Conservation (phyloP, 73 alveolate species). For the Stentor coeruleus region DNA sequence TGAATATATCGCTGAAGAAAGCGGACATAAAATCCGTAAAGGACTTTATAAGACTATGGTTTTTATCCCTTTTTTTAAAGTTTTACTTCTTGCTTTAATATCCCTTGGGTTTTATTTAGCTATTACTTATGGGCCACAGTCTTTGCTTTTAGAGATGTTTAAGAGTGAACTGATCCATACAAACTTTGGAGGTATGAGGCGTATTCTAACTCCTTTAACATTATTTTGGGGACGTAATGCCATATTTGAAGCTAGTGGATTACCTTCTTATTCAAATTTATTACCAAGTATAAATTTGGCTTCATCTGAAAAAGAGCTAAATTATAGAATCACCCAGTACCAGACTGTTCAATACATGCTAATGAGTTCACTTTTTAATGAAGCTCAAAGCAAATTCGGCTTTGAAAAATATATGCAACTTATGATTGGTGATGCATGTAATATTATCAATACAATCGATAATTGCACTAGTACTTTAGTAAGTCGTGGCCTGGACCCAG, state of each 20-base stretch:
- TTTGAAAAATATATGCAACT: too few relatives aligned
- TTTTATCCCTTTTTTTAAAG: not conserved
- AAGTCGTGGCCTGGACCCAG: not conserved
- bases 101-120: not conserved
- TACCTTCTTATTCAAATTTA: not conserved
- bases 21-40: not conserved
- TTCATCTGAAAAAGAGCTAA: not conserved
- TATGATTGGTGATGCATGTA: not conserved
- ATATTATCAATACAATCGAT: not conserved
- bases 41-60: not conserved
- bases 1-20: not conserved
- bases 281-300: not conserved
- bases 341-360: not conserved
- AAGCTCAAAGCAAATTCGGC: not conserved
- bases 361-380: not conserved
- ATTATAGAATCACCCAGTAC: too few relatives aligned
- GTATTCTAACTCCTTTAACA: not conserved
- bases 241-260: not conserved
- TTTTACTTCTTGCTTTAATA: too few relatives aligned
- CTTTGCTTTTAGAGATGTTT: not conserved
- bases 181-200: not conserved
- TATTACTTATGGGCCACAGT: not conserved
- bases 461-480: not conserved
- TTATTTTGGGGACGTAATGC: not conserved
- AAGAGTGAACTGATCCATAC: not conserved